Conservation (phyloP, 257 asterid genomes). For the Anisodus acutangulus region DNA sequence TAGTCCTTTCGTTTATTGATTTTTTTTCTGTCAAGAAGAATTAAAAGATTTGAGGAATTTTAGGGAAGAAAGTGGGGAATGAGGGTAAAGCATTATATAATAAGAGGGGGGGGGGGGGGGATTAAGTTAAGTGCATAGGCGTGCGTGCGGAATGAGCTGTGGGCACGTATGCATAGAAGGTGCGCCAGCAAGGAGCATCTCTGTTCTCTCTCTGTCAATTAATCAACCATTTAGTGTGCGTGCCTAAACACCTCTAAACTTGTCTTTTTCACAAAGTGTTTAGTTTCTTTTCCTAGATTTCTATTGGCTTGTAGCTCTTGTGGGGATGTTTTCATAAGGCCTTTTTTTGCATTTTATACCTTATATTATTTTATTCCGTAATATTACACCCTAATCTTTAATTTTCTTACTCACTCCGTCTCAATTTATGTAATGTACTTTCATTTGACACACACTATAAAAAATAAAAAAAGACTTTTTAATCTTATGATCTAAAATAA, state of each 20-base stretch:
- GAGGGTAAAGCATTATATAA: conserved; percentile 31
- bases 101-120: neutral
- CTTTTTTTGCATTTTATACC: neutral
- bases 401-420: too few relatives aligned
- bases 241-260: conserved; percentile 5
- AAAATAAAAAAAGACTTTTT: too few relatives aligned
- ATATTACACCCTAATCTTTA: neutral
- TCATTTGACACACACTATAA: too few relatives aligned
- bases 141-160: conserved; percentile 92
- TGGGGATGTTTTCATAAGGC: neutral
- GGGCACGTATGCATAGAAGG: conserved; percentile 58
- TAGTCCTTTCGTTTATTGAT: neutral
- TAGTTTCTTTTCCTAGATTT: neutral
- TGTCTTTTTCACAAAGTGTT: conserved; percentile 19
- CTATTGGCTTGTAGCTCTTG: neutral
- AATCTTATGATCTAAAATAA: too few relatives aligned
- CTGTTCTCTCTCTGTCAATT: conserved; percentile 41
- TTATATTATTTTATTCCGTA: neutral
- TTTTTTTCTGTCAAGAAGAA: neutral
- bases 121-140: conserved; percentile 27
- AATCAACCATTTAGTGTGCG: conserved; percentile 24
- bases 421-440: too few relatives aligned
- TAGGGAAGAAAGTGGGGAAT: neutral
- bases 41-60: neutral
- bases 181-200: conserved; percentile 58